Evolutionary conservation across 192 early-diverging fungal genomes (phyloP), one percentile per base, ranked within the genome.

Genomic region (Dissophora ornata): DNA sequence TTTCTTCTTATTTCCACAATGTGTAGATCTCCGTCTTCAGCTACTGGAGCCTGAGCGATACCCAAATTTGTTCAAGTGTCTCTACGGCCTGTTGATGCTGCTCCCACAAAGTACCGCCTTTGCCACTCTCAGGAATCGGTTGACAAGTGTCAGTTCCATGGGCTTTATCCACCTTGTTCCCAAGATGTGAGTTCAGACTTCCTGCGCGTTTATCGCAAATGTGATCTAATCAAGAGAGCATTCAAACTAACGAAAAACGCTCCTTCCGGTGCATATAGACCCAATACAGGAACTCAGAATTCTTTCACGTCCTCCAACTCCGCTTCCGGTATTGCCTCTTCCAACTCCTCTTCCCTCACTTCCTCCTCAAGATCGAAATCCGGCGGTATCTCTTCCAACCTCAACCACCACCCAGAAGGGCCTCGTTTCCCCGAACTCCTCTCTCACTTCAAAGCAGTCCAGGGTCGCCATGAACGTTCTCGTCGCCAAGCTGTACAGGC

Each of bases 11-110:
- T n/a, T n/a, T n/a, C n/a, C n/a, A n/a, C 36, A 38, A 38, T 38
- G 36, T 13, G 18, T 67, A 88, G 87, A 92, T 62, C 81, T 99
- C 25, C 86, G 98, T 4, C 79, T 99, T 50, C 96, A 98, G 80
- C 83, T 99, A 8, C 79, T 98, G 34, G 98, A 99, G 53, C 96
- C 97, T 0, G 88, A 93, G 11, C 83, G 86, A 80, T 89, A 97
- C 69, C 95, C 97, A n/a, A 78, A 90, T 68, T 84, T 99, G 33
- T 90, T 91, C 83, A 95, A 97, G 59, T 93, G 95, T 54, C 82
- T 99, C 16, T 99, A 97, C 79, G 97, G 97, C 12, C 80, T 99
- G 21, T 74, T 99, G 69, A 98, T 99, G 96, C 84, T 99, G 40
- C 77, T 99, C 44, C 98, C 98, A 54, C 98, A 99, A 79, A 95